Evolutionary conservation across 805 yeast species (phyloP), one percentile per base, ranked within the genome.

Genomic region (Ogataea corticis): DNA sequence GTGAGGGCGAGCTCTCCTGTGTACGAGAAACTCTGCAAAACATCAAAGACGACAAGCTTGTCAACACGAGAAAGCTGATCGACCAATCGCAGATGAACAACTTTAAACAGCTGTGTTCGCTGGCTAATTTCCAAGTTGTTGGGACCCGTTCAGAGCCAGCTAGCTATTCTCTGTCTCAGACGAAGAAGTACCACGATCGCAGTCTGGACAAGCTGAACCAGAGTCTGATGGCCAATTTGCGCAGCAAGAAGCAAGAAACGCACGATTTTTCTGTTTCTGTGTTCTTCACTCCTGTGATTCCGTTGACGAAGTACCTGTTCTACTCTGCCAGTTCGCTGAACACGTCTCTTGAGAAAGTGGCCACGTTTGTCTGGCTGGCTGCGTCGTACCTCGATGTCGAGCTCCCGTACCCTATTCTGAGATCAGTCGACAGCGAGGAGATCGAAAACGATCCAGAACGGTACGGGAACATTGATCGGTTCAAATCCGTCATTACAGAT

Each of bases 271-370:
- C 37, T 7, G 49, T 42, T 6, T 32, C 46, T 4, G 41, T 67
- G 3, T 44, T 54, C n/a, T 61, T 55, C 31, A 40, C 48, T 1
- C 70, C 70, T 1, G 49, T 66, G 1, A 18, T 66, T 10, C 56
- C 64, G 2, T 28, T 63, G 1, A 38, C 50, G 2, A 42, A 48
- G 7, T 54, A 49, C 36, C 16, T 59, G 1, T 25, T 48, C 9
- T 63, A 58, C 40, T 45, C 61, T 0, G 37, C 56, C 2, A 45
- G 50, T 7, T 12, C 57, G 3, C 50, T 66, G 9, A 56, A 55
- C 34, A 43, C 49, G 9, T 58, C 63, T 3, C 21, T 66, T 9
- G 50, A 45, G 13, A 52, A 49, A 5, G 27, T 62, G 1, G 33
- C 56, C 6, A 42, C 40, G 15, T 56, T 65, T 28, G 33, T 57